phyloP scores from a whole-genome alignment of 148 eudicot species.

The Silene latifolia region DNA sequence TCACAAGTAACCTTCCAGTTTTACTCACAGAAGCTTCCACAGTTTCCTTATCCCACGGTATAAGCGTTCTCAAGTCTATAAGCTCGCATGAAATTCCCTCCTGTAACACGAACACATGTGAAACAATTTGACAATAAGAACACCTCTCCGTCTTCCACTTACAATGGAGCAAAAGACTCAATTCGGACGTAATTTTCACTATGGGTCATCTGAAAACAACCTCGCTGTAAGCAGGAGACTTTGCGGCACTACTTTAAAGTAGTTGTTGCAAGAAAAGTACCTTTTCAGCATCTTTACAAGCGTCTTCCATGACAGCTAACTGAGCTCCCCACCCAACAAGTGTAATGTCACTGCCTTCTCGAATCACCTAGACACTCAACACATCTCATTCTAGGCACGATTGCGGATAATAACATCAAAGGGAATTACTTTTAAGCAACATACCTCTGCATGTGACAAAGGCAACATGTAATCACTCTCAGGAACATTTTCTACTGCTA shows the following conservation, averaged over 20 bases:
- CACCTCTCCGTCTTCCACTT: no score
- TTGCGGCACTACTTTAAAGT: neutral
- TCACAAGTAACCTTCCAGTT: constrained; percentile 93
- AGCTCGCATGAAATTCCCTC: constrained; percentile 96
- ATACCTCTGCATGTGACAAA: constrained; percentile 89
- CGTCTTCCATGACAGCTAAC: constrained; percentile 80
- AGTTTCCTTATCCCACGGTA: constrained; percentile 97
- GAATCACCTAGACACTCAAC: constrained; percentile 50
- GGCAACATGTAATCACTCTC: constrained; percentile 92
- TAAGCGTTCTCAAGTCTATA: constrained; percentile 81
- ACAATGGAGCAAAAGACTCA: no score
- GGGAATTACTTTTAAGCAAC: neutral
- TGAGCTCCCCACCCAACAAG: constrained; percentile 99
- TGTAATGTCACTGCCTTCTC: constrained; percentile 91
- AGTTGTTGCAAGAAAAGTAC: constrained; percentile 23
- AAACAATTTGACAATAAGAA: neutral
- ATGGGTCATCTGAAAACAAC: no score
- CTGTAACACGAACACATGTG: constrained; percentile 34
- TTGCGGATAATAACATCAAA: neutral
- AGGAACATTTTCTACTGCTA: constrained; percentile 95
- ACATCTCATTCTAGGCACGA: neutral
- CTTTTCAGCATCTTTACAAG: constrained; percentile 92
- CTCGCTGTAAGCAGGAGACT: no score
- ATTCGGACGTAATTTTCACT: neutral
- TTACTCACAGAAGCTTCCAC: constrained; percentile 91